These are phyloP conservation scores for Dioscorea alata DNA, from an alignment of 106 monocot genomes.

Conservation along the genomic window DNA sequence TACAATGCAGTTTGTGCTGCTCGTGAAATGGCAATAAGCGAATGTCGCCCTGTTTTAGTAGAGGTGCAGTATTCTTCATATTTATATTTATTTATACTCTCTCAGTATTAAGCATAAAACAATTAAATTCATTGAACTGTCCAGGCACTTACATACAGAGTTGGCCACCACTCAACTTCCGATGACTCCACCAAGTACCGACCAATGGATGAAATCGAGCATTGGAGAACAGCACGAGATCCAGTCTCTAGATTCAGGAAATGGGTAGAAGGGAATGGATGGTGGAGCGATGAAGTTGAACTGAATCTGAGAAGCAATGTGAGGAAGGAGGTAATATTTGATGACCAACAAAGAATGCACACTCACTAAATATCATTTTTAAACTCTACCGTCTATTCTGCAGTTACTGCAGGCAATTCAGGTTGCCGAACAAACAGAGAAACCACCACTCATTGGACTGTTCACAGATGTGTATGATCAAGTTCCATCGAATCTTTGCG, in stretches of 20 bases:
- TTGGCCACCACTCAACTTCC: slow-evolving; percentile 92
- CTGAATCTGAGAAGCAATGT: slow-evolving; percentile 55
- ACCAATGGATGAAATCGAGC: slow-evolving; percentile 71
- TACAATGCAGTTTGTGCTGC: slow-evolving; percentile 84
- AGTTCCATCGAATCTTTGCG: slow-evolving; percentile 57
- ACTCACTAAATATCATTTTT: background rate
- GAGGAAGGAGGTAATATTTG: slow-evolving; percentile 69
- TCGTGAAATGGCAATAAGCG: slow-evolving; percentile 77
- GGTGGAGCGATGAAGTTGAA: slow-evolving; percentile 87
- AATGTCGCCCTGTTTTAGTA: slow-evolving; percentile 72
- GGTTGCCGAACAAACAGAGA: slow-evolving; percentile 62
- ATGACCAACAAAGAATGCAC: background rate
- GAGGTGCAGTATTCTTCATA: slow-evolving; percentile 39
- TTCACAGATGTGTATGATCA: slow-evolving; percentile 93
- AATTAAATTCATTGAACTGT: background rate
- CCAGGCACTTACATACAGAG: slow-evolving; percentile 90
- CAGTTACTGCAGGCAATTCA: slow-evolving; percentile 83
- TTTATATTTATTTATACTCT: background rate
- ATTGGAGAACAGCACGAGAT: slow-evolving; percentile 71
- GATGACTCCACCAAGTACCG: slow-evolving; percentile 97
- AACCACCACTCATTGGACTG: slow-evolving; percentile 58
- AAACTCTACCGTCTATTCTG: slow-evolving; percentile 3
- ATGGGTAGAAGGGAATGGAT: slow-evolving; percentile 85
- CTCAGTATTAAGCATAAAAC: background rate
- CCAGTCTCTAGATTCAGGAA: slow-evolving; percentile 80